Base-by-base conservation (phyloP, 1,284 basidiomycete genomes). In the Mycosarcoma mackinlayi region DNA sequence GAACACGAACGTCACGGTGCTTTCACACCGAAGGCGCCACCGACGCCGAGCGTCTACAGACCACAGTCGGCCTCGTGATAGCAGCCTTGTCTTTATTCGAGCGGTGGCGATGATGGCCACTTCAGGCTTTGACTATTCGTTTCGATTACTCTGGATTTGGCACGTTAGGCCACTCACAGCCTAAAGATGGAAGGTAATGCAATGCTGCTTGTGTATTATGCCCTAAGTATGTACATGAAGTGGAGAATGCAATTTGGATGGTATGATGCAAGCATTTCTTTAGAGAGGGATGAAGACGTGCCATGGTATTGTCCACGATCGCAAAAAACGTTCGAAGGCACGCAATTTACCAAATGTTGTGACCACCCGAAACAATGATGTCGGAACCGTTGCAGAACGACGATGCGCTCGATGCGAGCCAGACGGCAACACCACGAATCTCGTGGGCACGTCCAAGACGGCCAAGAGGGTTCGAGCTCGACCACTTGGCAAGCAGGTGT, bases 401-500 rank as follows among this genome's bases (percentile, higher is more conserved):
- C 49, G 76, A 79, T 21, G 81, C 81, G 45, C 77, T 69, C 58
- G 89, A 90, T 35, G 90, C 90, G n/a, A 92, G 85, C 91, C 91
- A 92, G 11, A 88, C 84, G 38, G 88, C 85, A 0, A 90, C 90
- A n/a, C 91, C 91, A 6, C 91, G 86, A 75, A 92, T 81, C 82
- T 92, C 91, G 77, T 92, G 89, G 0, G 89, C 87, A 13, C 90
- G 85, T 30, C 91, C 91, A 24, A 92, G 86, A 18, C 91, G 86
- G 5, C 89, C 89, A 67, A 92, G 84, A 1, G 91, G 91, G 80
- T 91, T 92, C 82, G 88, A 80, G 57, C 82, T 84, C n/a, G 90
- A 89, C 91, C 90, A 91, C 78, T 89, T 89, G 16, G 86, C 86
- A 9, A 88, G 82, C 52, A 92, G 84, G 61, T 89, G 86, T 3